phyloP scores from a whole-genome alignment of 345 rosid species.

The Hypericum androsaemum region DNA sequence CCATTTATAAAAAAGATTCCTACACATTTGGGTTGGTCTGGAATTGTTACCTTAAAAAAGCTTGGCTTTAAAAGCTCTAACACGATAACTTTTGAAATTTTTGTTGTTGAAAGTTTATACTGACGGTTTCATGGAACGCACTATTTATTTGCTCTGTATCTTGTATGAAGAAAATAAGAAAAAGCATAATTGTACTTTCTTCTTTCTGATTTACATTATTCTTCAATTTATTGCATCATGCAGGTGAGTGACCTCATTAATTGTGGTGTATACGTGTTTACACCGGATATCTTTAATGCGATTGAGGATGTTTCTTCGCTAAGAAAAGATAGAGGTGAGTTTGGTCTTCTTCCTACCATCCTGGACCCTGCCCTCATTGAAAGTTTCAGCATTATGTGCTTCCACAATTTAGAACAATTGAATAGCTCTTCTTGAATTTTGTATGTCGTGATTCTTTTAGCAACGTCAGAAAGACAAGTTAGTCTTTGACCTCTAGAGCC shows the following conservation, averaged over 20 bases:
- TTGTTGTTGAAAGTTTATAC: background rate
- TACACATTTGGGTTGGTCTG: background rate
- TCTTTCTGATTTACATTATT: background rate
- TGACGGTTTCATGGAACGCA: background rate
- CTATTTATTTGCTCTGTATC: too few relatives aligned
- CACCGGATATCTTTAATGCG: conserved; percentile 50
- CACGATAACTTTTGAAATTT: too few relatives aligned
- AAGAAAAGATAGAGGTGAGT: conserved; percentile 54
- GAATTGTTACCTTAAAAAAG: background rate
- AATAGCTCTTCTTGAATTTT: too few relatives aligned
- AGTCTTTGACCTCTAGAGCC: too few relatives aligned
- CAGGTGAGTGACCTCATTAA: conserved; percentile 83
- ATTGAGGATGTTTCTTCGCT: conserved; percentile 44
- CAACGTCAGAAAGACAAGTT: too few relatives aligned
- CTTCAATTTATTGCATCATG: conserved; percentile 10
- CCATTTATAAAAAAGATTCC: background rate
- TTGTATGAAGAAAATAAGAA: too few relatives aligned
- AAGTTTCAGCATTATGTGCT: background rate
- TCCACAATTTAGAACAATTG: too few relatives aligned
- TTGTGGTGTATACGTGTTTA: conserved; percentile 75
- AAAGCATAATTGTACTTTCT: conserved; percentile 10
- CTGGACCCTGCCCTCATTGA: background rate
- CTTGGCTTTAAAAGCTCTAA: background rate
- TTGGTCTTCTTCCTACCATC: background rate
- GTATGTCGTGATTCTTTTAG: too few relatives aligned